These are phyloP conservation scores for Durotheca rogersii DNA, from an alignment of 495 filamentous ascomycete genomes.

Conservation along the genomic window DNA sequence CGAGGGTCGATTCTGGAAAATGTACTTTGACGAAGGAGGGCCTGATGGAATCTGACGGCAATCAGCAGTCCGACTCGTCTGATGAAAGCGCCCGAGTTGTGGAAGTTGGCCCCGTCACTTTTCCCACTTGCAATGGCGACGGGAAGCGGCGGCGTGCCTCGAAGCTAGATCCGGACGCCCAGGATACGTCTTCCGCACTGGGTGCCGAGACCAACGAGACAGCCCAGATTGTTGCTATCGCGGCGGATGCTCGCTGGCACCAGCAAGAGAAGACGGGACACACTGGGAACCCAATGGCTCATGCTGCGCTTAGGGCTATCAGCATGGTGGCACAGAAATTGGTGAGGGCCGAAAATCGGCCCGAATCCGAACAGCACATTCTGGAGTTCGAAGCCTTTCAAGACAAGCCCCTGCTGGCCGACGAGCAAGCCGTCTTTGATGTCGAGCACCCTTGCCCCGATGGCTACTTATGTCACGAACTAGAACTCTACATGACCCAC, in stretches of 20 bases:
- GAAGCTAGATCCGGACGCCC: slow-evolving; percentile 9
- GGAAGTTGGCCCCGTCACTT: slow-evolving; percentile 3
- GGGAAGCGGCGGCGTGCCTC: too few relatives aligned
- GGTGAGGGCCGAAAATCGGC: slow-evolving; percentile 47
- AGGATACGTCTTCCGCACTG: slow-evolving; percentile 27
- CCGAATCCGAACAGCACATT: slow-evolving; percentile 25
- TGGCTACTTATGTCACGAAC: slow-evolving; percentile 90
- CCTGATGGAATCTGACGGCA: slow-evolving; percentile 11
- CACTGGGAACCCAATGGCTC: slow-evolving; percentile 72
- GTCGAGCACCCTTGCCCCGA: slow-evolving; percentile 52
- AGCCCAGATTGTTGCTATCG: slow-evolving; percentile 63
- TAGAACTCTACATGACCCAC: slow-evolving; percentile 89
- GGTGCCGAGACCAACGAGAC: slow-evolving; percentile 39
- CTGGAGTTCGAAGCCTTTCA: slow-evolving; percentile 52
- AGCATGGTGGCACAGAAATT: slow-evolving; percentile 78
- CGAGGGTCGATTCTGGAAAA: slow-evolving; percentile 41
- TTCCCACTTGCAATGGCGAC: not conserved
- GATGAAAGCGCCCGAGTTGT: slow-evolving; percentile 27
- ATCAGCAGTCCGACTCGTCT: slow-evolving; percentile 6
- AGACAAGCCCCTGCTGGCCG: slow-evolving; percentile 42
- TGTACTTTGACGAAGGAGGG: slow-evolving; percentile 27
- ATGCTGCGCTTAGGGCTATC: slow-evolving; percentile 83
- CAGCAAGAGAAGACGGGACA: slow-evolving; percentile 46
- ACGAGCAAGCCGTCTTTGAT: slow-evolving; percentile 46
- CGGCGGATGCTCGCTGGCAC: slow-evolving; percentile 74